Conservation (phyloP, 352 stramenopile genomes). For the Phytophthora aleatoria region DNA sequence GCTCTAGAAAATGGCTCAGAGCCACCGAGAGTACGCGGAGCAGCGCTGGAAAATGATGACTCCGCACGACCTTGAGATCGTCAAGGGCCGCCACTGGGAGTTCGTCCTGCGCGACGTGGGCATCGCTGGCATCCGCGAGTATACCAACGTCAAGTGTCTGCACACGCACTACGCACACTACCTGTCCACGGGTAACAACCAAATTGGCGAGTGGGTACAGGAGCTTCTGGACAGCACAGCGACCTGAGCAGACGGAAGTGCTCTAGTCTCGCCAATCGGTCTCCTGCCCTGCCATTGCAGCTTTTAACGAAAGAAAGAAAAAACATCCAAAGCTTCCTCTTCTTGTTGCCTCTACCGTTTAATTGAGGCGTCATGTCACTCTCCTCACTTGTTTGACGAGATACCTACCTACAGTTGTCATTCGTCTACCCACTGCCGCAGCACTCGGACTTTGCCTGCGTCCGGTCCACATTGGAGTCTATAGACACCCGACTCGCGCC, state of each 20-base stretch:
- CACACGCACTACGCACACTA: slow-evolving; percentile 80
- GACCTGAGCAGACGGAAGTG: slow-evolving; percentile 16
- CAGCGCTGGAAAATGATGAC: slow-evolving; percentile 62
- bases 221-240: slow-evolving; percentile 42
- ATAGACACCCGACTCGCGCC: slow-evolving; percentile 45
- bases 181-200: slow-evolving; percentile 53
- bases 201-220: slow-evolving; percentile 72
- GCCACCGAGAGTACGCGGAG: slow-evolving; percentile 51
- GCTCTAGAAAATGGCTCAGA: slow-evolving; percentile 47
- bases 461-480: slow-evolving; percentile 33
- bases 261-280: slow-evolving; percentile 21
- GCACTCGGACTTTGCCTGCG: slow-evolving; percentile 40
- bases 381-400: slow-evolving; percentile 8
- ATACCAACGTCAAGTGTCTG: slow-evolving; percentile 69
- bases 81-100: slow-evolving; percentile 46
- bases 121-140: slow-evolving; percentile 65
- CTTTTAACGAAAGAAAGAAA: slow-evolving; percentile 6
- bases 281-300: neutral
- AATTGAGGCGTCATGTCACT: neutral
- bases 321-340: slow-evolving; percentile 24
- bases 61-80: slow-evolving; percentile 39
- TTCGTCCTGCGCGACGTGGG: slow-evolving; percentile 53
- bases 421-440: slow-evolving; percentile 32
- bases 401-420: slow-evolving; percentile 22
- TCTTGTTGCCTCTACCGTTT: slow-evolving; percentile 22